Conservation (phyloP, 768 basidiomycete genomes). For the Suillus clintonianus region DNA sequence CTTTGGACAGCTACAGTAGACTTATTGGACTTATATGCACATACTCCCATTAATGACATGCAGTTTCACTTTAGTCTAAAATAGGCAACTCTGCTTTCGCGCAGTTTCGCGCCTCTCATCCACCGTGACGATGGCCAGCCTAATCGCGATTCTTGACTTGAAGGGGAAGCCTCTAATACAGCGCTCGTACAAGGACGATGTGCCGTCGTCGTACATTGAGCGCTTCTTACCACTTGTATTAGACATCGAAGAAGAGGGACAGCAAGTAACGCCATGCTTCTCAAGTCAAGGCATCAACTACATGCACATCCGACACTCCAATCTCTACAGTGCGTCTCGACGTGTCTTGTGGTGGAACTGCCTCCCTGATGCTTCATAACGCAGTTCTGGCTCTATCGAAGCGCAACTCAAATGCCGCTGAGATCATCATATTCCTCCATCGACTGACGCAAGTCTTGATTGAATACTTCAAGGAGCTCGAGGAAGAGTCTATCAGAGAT, state of each 20-base stretch:
- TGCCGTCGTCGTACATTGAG: constrained; percentile 85
- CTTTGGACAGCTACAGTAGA: background rate
- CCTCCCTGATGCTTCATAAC: background rate
- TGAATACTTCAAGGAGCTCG: constrained; percentile 99
- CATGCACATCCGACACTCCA: constrained; percentile 98
- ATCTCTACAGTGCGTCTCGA: constrained; percentile 81
- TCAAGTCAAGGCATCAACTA: constrained; percentile 95
- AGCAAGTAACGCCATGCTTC: constrained; percentile 96
- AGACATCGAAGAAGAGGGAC: constrained; percentile 96
- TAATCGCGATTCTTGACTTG: constrained; percentile 95
- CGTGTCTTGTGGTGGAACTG: background rate
- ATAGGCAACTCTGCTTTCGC: background rate
- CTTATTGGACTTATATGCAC: background rate
- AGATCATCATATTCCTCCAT: constrained; percentile 96
- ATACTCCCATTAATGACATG: background rate
- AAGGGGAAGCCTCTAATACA: constrained; percentile 99
- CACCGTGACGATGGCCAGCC: constrained; percentile 56
- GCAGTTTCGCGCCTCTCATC: background rate
- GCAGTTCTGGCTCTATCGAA: constrained; percentile 94
- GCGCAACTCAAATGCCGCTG: constrained; percentile 93
- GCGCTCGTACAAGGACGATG: constrained; percentile 94
- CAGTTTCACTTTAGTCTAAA: background rate
- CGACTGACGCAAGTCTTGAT: constrained; percentile 89
- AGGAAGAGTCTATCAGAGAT: constrained; percentile 98
- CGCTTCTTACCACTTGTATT: constrained; percentile 91